Conservation (phyloP, 2,329 filamentous ascomycete species). For the Ophiostoma perfectum region DNA sequence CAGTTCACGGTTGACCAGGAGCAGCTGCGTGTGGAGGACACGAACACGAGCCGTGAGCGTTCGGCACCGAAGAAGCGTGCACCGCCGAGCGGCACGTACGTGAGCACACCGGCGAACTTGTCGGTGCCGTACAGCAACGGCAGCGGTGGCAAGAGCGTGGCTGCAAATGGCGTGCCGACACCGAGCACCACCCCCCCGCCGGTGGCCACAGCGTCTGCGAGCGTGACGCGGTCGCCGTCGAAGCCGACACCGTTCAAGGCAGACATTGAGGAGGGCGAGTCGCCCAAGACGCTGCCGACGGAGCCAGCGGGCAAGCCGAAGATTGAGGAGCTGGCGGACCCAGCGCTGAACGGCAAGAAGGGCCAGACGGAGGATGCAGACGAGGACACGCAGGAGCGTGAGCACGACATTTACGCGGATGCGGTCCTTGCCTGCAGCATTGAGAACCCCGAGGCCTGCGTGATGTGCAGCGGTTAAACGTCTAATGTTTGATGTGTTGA, state of each 20-base stretch:
- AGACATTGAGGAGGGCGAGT: constrained; percentile 69
- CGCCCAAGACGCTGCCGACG: constrained; percentile 69
- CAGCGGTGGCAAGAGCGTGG: constrained; percentile 30
- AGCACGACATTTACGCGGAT: constrained; percentile 92
- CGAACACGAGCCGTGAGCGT: constrained; percentile 62
- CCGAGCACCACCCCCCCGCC: constrained; percentile 63
- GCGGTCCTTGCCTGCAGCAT: constrained; percentile 92
- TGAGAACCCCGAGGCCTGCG: constrained; percentile 87
- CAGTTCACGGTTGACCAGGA: constrained; percentile 99
- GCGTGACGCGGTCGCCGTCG: constrained; percentile 50
- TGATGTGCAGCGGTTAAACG: constrained; percentile 91
- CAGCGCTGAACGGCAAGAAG: constrained; percentile 47
- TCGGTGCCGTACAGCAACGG: constrained; percentile 59
- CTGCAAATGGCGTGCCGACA: constrained; percentile 61
- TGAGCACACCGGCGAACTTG: constrained; percentile 41
- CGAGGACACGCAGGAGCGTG: constrained; percentile 65
- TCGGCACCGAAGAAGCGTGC: constrained; percentile 64
- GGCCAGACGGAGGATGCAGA: constrained; percentile 67
- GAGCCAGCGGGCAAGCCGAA: constrained; percentile 60
- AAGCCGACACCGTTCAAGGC: constrained; percentile 68
- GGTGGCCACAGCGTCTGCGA: constrained; percentile 35
- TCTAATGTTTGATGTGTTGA: background rate
- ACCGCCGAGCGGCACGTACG: constrained; percentile 51
- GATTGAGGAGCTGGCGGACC: constrained; percentile 59
- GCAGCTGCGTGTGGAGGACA: constrained; percentile 81